phyloP scores from a whole-genome alignment of 805 yeast genomes.

The Pichia californica region DNA sequence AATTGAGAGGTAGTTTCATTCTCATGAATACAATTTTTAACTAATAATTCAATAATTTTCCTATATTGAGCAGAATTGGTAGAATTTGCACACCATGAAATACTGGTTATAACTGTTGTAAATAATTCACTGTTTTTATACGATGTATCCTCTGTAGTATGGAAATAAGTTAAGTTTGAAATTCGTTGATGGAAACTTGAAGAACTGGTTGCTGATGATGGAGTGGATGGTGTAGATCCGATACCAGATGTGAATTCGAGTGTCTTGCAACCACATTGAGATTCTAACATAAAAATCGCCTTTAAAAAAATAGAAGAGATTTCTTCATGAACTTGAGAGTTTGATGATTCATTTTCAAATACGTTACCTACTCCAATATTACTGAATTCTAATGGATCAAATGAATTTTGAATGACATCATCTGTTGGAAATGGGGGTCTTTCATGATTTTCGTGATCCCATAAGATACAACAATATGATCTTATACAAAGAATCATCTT shows the following conservation, averaged over 20 bases:
- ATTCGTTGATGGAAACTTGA: slow-evolving; percentile 31
- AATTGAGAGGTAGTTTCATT: slow-evolving; percentile 57
- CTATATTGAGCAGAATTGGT: slow-evolving; percentile 39
- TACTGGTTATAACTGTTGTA: slow-evolving; percentile 59
- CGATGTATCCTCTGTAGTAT: slow-evolving; percentile 26
- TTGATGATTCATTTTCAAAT: slow-evolving; percentile 38
- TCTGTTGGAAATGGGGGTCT: slow-evolving; percentile 73
- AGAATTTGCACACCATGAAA: slow-evolving; percentile 60
- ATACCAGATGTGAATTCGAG: slow-evolving; percentile 13
- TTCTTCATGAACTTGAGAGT: slow-evolving; percentile 59
- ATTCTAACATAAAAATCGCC: slow-evolving; percentile 54
- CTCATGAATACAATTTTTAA: slow-evolving; percentile 68
- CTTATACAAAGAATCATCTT: slow-evolving; percentile 61
- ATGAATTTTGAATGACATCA: slow-evolving; percentile 32
- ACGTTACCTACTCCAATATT: slow-evolving; percentile 31
- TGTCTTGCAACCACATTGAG: slow-evolving; percentile 41
- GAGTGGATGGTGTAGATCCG: slow-evolving; percentile 12
- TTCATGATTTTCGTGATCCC: slow-evolving; percentile 49
- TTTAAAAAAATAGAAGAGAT: slow-evolving; percentile 52
- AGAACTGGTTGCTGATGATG: slow-evolving; percentile 16
- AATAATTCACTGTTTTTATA: slow-evolving; percentile 50
- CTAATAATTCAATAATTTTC: slow-evolving; percentile 64
- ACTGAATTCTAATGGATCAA: slow-evolving; percentile 30
- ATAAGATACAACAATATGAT: slow-evolving; percentile 64
- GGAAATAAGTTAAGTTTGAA: slow-evolving; percentile 33